Conservation (phyloP, 225 moss, liverwort and hornwort species). For the Neckera pumila region DNA sequence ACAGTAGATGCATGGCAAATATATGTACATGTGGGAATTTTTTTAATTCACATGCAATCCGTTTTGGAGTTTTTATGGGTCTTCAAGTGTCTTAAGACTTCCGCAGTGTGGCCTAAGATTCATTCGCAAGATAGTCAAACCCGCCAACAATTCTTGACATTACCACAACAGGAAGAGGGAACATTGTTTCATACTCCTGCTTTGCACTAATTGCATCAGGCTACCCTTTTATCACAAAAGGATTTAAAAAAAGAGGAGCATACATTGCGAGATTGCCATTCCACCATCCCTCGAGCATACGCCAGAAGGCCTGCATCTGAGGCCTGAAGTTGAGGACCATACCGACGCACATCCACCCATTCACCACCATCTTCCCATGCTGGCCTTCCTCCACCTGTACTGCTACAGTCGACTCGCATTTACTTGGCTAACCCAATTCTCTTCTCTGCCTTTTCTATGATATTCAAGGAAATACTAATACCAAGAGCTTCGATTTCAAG, state of each 20-base stretch:
- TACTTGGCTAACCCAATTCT: background rate
- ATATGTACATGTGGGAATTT: background rate
- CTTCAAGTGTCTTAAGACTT: background rate
- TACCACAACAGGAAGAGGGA: background rate
- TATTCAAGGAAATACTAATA: background rate
- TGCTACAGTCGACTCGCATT: slow-evolving; percentile 34
- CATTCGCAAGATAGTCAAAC: background rate
- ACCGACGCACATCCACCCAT: slow-evolving; percentile 75
- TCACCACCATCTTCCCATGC: slow-evolving; percentile 58
- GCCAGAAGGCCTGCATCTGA: slow-evolving; percentile 80
- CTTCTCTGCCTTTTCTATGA: background rate
- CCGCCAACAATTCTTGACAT: background rate
- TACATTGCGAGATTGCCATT: slow-evolving; percentile 90
- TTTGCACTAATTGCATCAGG: background rate
- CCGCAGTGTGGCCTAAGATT: background rate
- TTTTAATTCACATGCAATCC: background rate
- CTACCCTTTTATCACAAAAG: background rate
- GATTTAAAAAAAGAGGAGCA: background rate
- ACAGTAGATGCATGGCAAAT: background rate
- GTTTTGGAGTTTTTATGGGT: background rate
- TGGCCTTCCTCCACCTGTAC: slow-evolving; percentile 58
- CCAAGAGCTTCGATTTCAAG: background rate
- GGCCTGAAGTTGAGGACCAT: slow-evolving; percentile 54
- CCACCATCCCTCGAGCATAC: slow-evolving; percentile 89
- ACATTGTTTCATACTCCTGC: background rate